Evolutionary conservation across 2,329 filamentous ascomycete species (phyloP), one percentile per base, ranked within the genome.

Genomic region (Chaetomiaceae sp.): DNA sequence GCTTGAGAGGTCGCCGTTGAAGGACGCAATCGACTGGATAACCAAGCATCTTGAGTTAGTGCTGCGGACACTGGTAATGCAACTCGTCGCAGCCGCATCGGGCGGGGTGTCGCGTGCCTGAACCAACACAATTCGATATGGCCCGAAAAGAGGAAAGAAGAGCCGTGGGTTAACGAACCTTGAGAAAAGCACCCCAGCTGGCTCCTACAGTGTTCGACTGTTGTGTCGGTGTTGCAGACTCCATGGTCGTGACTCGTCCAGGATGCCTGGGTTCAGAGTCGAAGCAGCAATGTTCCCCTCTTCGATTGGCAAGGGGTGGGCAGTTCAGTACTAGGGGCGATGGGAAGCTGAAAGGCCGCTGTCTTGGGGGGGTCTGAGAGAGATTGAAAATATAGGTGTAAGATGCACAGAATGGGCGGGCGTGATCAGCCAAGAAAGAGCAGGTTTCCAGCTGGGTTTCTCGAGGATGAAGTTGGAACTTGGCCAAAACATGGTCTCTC

Each of bases 1-100:
- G 54, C 86, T 89, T 30, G 87, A 86, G 52, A 91, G 78, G 68
- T 92, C 87, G 62, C 87, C 87, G 64, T 86, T 88, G 74, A 91
- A 92, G 4, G 85, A 88, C 47, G 86, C 84, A 64, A 91, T 87
- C 42, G 86, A 89, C 78, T 81, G 57, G 62, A 19, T 9, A 16
- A 12, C 16, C 9, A 23, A 12, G 17, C 9, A 23, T 31, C 40
- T 16, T 19, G 27, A 20, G 45, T 47, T 44, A 48, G 47, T n/a
- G n/a, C n/a, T n/a, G n/a, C 39, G 27, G 17, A 27, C 17, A 30
- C 13, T n/a, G 17, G 20, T n/a, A n/a, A 12, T 19, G 7, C 8
- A 10, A 13, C 20, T 19, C 5, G 23, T 21, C 13, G 23, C 9
- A 17, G 12, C 44, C 12, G 25, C 19, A 5, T 3, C 14, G n/a